phyloP scores from a whole-genome alignment of 2,329 filamentous ascomycete species.

The Didymella lethalis region DNA sequence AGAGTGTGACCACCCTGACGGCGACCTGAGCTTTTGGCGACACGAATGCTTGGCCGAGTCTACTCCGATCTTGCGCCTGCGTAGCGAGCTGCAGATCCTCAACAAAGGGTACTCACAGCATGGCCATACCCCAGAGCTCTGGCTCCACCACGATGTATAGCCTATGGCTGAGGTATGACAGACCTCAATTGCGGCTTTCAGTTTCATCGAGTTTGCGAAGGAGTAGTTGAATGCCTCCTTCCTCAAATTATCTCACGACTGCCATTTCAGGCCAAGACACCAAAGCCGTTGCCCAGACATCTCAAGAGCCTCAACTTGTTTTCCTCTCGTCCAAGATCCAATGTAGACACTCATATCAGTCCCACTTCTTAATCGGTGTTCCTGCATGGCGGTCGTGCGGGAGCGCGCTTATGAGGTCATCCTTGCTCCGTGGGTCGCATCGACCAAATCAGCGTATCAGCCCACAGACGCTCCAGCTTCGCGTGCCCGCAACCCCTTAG shows the following conservation, averaged over 20 bases:
- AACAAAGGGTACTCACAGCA: neutral
- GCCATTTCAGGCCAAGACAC: conserved; percentile 3
- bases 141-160: too few relatives aligned
- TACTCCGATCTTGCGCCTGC: conserved; percentile 15
- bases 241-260: neutral
- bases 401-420: conserved; percentile 17
- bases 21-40: conserved; percentile 7
- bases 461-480: conserved; percentile 20
- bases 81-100: neutral
- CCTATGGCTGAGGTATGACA: neutral
- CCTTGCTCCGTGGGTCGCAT: conserved; percentile 19
- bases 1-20: neutral
- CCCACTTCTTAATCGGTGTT: conserved; percentile 15
- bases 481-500: conserved; percentile 15
- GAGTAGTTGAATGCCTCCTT: neutral
- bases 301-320: conserved; percentile 15
- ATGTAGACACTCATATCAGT: neutral
- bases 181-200: neutral
- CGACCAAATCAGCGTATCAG: conserved; percentile 20
- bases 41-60: conserved; percentile 13
- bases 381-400: conserved; percentile 18
- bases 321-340: conserved; percentile 3
- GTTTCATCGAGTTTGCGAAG: neutral
- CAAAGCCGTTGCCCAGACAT: conserved; percentile 7
- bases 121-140: neutral